These are phyloP conservation scores for Colletotrichum higginsianum DNA, from an alignment of 2,329 filamentous ascomycete species.

Conservation along the genomic window DNA sequence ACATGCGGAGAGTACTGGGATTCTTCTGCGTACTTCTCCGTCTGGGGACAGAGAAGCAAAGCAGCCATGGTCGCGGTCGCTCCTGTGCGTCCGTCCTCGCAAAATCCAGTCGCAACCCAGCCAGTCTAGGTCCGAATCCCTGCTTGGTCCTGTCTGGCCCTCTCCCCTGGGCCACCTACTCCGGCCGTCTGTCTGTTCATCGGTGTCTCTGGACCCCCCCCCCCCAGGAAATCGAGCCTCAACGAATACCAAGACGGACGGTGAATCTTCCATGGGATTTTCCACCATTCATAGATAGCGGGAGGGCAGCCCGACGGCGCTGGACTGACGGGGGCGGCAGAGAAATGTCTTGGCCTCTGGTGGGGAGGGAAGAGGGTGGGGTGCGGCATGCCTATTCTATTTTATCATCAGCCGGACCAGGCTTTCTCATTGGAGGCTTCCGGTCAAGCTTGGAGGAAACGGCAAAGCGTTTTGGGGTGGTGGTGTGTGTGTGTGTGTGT, in stretches of 20 bases:
- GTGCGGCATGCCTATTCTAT: conserved; percentile 4
- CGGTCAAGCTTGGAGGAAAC: conserved; percentile 15
- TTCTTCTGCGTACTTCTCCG: conserved; percentile 25
- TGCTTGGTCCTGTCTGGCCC: conserved; percentile 22
- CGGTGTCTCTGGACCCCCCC: conserved; percentile 24
- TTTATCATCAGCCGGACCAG: conserved; percentile 34
- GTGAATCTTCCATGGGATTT: conserved; percentile 42
- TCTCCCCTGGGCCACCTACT: neutral
- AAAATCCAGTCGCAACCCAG: neutral
- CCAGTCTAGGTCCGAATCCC: neutral
- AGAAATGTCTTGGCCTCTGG: conserved; percentile 30
- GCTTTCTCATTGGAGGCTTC: conserved; percentile 36
- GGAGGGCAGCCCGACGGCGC: conserved; percentile 25
- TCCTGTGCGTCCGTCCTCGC: conserved; percentile 24
- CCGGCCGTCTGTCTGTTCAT: conserved; percentile 21
- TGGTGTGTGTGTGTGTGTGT: neutral
- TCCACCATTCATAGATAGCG: conserved; percentile 41
- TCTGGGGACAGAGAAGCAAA: neutral
- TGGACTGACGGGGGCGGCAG: conserved; percentile 37
- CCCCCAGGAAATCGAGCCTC: conserved; percentile 41
- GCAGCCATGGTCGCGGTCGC: conserved; percentile 31
- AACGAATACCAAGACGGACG: conserved; percentile 42
- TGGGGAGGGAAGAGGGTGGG: neutral
- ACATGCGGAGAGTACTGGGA: neutral
- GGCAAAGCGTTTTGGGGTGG: conserved; percentile 22